Evolutionary conservation across 768 basidiomycete genomes (phyloP), one percentile per base, ranked within the genome.

Genomic region (Hygrocybe punicea): DNA sequence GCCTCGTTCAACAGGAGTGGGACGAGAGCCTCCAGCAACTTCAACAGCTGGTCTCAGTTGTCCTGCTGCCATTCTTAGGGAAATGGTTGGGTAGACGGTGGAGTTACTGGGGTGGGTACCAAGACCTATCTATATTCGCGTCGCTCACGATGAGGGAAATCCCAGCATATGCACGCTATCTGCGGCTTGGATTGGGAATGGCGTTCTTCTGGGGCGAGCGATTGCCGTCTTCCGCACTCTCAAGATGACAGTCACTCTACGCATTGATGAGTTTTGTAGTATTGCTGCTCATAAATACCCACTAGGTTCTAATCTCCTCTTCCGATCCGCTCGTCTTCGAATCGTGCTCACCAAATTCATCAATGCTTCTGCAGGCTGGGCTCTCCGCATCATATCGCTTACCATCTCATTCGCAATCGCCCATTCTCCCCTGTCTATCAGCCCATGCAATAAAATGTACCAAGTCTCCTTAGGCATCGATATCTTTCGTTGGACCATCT

Each of bases 1-100:
- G 78, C 39, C 76, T 87, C 47, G 89, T 90, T 2, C 89, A 94
- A 71, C 81, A 88, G 68, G 94, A 97, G 75, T 96, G 94, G 94
- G 87, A 93, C 65, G 94, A 97, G 71, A 91, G 88, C 65, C 66
- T 96, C 50, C 74, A 85, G 58, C 93, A 97, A 69, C 79, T 97
- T 45, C 86, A 89, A 67, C 82, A 92, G 67, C 81, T 96, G 17
- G 72, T 91, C 52, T 82, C 88, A 36, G 78, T 92, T 56, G 86
- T 95, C 23, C 76, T 95, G 46, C 75, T 97, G 57, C 94, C 94
- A 2, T 88, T 85, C 74, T 69, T 93, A 57, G 94, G 94, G 53
- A 94, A 91, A 69, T 96, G 85, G 83, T 67, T 94, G 35, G 94
- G 94, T 29, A 79, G 94, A 65, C 82, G 82, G 68, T 93, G 88